These are phyloP conservation scores for Apiospora hydei DNA, from an alignment of 2,329 filamentous ascomycete genomes.

Conservation along the genomic window DNA sequence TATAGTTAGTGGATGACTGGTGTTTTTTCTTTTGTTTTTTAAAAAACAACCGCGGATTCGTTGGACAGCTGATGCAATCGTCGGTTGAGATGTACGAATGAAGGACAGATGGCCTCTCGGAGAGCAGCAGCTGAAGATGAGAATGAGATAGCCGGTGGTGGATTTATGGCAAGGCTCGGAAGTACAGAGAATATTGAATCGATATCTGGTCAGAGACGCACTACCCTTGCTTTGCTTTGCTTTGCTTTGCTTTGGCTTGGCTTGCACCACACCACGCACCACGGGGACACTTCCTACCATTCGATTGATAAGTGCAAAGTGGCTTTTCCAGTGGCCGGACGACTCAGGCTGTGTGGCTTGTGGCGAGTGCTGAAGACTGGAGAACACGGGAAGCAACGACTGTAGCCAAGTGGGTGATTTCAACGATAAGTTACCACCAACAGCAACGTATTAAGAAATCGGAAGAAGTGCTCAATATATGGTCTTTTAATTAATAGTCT, in stretches of 20 bases:
- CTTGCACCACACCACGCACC: background rate
- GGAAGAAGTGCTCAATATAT: no score
- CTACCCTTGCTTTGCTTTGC: background rate
- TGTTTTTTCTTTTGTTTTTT: background rate
- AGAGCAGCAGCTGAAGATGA: background rate
- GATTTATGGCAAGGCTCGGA: constrained; percentile 13
- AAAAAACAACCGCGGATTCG: background rate
- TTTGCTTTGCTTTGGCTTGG: background rate
- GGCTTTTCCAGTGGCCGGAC: background rate
- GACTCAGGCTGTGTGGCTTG: background rate
- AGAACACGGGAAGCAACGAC: background rate
- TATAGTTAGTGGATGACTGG: background rate
- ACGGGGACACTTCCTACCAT: constrained; percentile 11
- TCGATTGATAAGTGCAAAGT: constrained; percentile 13
- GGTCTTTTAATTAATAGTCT: no score
- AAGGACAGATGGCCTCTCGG: background rate
- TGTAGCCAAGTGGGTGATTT: background rate
- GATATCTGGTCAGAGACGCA: constrained; percentile 18
- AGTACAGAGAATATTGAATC: constrained; percentile 16
- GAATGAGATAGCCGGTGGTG: background rate
- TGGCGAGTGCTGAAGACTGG: constrained; percentile 8
- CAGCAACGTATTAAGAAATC: no score
- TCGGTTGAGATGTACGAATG: background rate
- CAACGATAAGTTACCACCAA: no score
- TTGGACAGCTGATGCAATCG: background rate